Evolutionary conservation across 768 basidiomycete species (phyloP).

Genomic region (Dentipellis sp.): DNA sequence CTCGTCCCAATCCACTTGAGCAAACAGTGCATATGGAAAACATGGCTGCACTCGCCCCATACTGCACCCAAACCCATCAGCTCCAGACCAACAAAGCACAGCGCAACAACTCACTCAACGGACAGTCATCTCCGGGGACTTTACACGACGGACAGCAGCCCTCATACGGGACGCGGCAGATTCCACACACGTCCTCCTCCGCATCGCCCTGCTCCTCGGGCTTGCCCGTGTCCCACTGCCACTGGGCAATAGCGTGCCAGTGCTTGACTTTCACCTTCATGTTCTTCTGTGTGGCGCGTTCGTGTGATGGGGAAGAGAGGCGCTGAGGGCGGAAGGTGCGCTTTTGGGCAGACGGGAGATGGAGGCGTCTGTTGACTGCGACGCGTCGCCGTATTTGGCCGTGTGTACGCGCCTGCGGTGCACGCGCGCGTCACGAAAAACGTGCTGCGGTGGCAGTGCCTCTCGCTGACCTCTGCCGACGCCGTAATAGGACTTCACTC

Average conservation of each 20-base stretch:
- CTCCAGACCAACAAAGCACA: not conserved
- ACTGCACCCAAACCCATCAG: constrained; percentile 38
- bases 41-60: constrained; percentile 95
- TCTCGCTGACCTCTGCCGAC: not conserved
- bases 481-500: too few species aligned
- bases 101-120: constrained; percentile 53
- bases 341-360: not conserved
- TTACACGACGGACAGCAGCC: constrained; percentile 95
- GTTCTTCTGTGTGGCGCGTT: not conserved
- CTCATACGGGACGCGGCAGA: constrained; percentile 87
- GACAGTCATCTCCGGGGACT: constrained; percentile 93
- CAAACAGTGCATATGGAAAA: constrained; percentile 98
- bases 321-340: not conserved
- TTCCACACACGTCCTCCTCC: constrained; percentile 70
- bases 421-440: not conserved
- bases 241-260: constrained; percentile 85
- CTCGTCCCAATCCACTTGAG: constrained; percentile 91
- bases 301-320: not conserved
- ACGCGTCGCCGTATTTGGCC: constrained; percentile 12
- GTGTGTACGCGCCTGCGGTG: constrained; percentile 10
- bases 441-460: not conserved
- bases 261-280: constrained; percentile 83
- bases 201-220: constrained; percentile 44
- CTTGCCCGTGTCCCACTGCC: constrained; percentile 67
- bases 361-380: not conserved